phyloP scores from a whole-genome alignment of 805 yeast genomes.

The Candida sithepensis region DNA sequence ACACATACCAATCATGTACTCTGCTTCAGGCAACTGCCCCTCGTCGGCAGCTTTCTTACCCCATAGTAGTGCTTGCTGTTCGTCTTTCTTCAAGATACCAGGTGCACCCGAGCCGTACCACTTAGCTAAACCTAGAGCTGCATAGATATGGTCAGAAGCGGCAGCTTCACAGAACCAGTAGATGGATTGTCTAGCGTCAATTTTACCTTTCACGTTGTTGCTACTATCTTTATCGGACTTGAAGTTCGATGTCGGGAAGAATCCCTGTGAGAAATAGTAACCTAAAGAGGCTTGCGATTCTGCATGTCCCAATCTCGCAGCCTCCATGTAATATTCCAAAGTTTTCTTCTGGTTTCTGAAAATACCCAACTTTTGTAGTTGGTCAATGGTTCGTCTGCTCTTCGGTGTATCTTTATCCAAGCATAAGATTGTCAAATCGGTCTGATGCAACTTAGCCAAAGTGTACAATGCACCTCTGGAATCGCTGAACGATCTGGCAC shows the following conservation, averaged over 20 bases:
- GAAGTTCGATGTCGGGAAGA: slow-evolving; percentile 31
- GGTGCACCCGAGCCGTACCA: slow-evolving; percentile 74
- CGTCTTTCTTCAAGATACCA: slow-evolving; percentile 49
- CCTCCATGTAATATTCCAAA: slow-evolving; percentile 49
- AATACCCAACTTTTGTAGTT: slow-evolving; percentile 30
- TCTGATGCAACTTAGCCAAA: slow-evolving; percentile 34
- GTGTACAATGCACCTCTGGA: slow-evolving; percentile 33
- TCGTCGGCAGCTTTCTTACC: slow-evolving; percentile 59
- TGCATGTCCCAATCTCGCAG: slow-evolving; percentile 58
- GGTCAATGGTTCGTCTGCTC: slow-evolving; percentile 30
- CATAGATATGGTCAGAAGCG: slow-evolving; percentile 57
- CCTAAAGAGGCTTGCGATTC: slow-evolving; percentile 72
- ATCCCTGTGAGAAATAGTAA: slow-evolving; percentile 68
- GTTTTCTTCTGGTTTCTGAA: slow-evolving; percentile 39
- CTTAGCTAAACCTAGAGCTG: slow-evolving; percentile 70
- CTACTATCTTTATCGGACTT: slow-evolving; percentile 30
- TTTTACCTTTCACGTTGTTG: slow-evolving; percentile 26
- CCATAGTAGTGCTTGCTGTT: slow-evolving; percentile 65
- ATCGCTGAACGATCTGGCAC: slow-evolving; percentile 32
- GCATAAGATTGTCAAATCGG: slow-evolving; percentile 30
- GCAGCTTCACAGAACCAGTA: slow-evolving; percentile 77
- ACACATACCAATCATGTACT: slow-evolving; percentile 66
- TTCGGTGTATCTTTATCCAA: slow-evolving; percentile 28
- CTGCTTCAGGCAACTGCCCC: slow-evolving; percentile 54
- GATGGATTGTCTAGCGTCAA: slow-evolving; percentile 55